Conservation (phyloP, 352 stramenopile genomes). For the Pythium insidiosum region DNA sequence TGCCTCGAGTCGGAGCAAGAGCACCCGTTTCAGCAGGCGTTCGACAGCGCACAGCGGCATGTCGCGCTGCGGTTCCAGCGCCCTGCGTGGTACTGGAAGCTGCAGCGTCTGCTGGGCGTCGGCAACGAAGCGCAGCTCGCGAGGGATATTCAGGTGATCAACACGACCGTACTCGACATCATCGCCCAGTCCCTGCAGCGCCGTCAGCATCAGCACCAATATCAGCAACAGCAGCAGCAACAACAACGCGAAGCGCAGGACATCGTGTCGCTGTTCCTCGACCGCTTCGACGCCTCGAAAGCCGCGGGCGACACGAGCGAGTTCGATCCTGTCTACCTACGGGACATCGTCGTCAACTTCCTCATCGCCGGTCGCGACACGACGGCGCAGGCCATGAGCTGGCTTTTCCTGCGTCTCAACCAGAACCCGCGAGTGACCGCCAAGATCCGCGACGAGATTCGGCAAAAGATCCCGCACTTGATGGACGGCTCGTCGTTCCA, state of each 20-base stretch:
- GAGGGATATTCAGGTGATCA: slow-evolving; percentile 26
- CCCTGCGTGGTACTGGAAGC: slow-evolving; percentile 36
- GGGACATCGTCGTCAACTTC: slow-evolving; percentile 75
- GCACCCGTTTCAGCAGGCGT: slow-evolving; percentile 39
- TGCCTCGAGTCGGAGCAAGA: slow-evolving; percentile 27
- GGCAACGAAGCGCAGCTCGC: slow-evolving; percentile 21
- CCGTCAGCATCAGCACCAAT: background rate
- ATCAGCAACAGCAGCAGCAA: background rate
- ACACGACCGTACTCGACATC: slow-evolving; percentile 34
- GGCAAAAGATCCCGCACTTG: slow-evolving; percentile 13
- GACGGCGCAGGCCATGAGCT: slow-evolving; percentile 61
- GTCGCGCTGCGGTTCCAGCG: slow-evolving; percentile 20
- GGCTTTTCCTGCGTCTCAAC: slow-evolving; percentile 60
- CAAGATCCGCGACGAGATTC: slow-evolving; percentile 40
- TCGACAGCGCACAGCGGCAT: slow-evolving; percentile 23
- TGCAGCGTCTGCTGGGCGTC: slow-evolving; percentile 20
- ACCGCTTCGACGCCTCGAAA: slow-evolving; percentile 9
- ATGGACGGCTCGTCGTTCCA: background rate
- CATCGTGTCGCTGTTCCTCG: slow-evolving; percentile 42
- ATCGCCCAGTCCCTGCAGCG: slow-evolving; percentile 21
- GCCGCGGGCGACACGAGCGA: slow-evolving; percentile 6
- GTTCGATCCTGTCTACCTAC: slow-evolving; percentile 38
- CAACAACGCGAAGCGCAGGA: slow-evolving; percentile 6
- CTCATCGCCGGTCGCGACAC: slow-evolving; percentile 78
- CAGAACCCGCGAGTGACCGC: slow-evolving; percentile 33